Base-by-base conservation (phyloP, 2,329 filamentous ascomycete genomes). In the Xylaria sp. region DNA sequence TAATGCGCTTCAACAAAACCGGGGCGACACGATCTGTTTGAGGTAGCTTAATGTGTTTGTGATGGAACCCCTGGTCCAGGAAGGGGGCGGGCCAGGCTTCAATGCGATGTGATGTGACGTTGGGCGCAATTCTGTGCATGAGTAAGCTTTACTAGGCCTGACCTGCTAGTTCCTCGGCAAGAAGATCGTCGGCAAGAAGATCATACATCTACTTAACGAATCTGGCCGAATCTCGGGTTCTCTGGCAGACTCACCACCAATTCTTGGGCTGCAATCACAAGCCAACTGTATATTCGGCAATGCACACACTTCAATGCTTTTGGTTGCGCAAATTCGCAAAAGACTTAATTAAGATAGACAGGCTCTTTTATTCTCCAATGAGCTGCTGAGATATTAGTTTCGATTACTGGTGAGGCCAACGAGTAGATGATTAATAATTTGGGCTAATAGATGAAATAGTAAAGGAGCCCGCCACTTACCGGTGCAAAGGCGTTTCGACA, bases 51-150 rank as follows among this genome's bases (percentile, higher is more conserved):
- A 67, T 36, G 55, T 30, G 70, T 70, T 70, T 73, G 73, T 69
- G 71, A 73, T 73, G 65, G 67, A 67, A 78, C 77, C 78, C 78
- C 74, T 72, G 78, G 67, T 74, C 58, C 13, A 76, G 59, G 70
- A 72, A 75, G 70, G 72, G 72, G 78, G 77, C 76, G 74, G 78
- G 73, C 75, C 77, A 75, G 77, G 72, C 74, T 76, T 78, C 74
- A 79, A 80, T 80, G 77, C 78, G 74, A 78, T 78, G 76, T 77
- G 74, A 79, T 64, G 66, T 58, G 61, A 65, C 76, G 74, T 70
- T 73, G 70, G 70, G 68, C 69, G 72, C 71, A 70, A 73, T 74
- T 75, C 74, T 78, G 77, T 77, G 76, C 74, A 75, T 46, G 58
- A 60, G 63, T 66, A 68, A 74, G 70, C 60, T 70, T 63, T 72